Evolutionary conservation across 257 asterid species (phyloP).

Genomic region (Nicotiana knightiana): DNA sequence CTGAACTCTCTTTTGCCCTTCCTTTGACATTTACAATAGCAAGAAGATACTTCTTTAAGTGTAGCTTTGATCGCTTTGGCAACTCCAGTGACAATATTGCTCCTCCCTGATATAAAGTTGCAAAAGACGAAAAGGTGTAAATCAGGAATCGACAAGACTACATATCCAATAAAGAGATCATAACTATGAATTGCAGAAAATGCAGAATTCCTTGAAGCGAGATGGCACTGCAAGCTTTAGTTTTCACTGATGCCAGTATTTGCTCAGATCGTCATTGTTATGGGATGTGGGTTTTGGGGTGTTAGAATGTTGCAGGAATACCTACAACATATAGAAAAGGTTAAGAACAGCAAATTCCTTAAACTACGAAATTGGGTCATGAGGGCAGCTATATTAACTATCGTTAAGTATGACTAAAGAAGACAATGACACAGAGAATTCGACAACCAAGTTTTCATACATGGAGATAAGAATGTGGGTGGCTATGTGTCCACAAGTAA

Average conservation of each 20-base stretch:
- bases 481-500: not conserved
- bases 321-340: not conserved
- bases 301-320: not conserved
- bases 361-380: not conserved
- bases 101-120: constrained; percentile 52
- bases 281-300: not conserved
- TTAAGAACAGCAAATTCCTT: not conserved
- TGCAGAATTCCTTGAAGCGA: not conserved
- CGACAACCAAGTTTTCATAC: not conserved
- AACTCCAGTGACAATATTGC: constrained; percentile 63
- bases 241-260: not conserved
- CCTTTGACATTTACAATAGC: constrained; percentile 90
- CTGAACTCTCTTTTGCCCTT: constrained; percentile 91
- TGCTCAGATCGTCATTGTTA: not conserved
- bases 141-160: not conserved
- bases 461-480: not conserved
- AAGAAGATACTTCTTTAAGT: constrained; percentile 64
- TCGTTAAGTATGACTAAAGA: not conserved
- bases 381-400: not conserved
- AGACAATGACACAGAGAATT: not conserved
- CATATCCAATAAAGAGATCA: not conserved
- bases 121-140: not conserved
- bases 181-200: not conserved
- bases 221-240: too few species aligned
- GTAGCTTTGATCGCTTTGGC: constrained; percentile 56